Conservation (phyloP, 2,329 filamentous ascomycete genomes). For the Onygenales sp. region DNA sequence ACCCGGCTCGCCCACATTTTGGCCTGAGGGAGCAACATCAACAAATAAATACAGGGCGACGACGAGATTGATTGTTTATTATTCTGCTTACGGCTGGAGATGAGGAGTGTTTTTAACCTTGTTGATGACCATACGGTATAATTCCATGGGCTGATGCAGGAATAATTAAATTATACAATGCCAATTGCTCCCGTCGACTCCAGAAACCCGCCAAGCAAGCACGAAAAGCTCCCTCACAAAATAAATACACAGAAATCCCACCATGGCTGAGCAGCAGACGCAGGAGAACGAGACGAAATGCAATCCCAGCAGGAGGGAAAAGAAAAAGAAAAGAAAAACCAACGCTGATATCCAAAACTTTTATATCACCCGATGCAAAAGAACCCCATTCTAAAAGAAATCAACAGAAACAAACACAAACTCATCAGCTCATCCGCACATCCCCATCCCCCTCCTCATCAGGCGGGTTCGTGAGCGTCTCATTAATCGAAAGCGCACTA, state of each 20-base stretch:
- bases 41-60: background rate
- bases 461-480: background rate
- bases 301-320: no score
- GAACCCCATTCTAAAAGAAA: background rate
- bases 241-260: no score
- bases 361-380: background rate
- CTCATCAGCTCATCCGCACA: constrained; percentile 8
- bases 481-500: constrained; percentile 35
- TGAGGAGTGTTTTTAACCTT: no score
- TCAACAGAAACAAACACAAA: background rate
- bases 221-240: no score
- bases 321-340: background rate
- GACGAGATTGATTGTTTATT: background rate
- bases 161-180: no score
- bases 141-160: no score
- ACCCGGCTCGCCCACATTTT: background rate
- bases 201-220: no score
- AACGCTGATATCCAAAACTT: background rate
- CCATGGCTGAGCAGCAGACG: no score
- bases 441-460: constrained; percentile 38
- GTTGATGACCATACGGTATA: no score
- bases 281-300: no score
- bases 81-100: no score
- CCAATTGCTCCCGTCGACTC: no score
- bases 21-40: background rate